These are phyloP conservation scores for Penstemon newberryi DNA, from an alignment of 257 asterid genomes.

Conservation along the genomic window DNA sequence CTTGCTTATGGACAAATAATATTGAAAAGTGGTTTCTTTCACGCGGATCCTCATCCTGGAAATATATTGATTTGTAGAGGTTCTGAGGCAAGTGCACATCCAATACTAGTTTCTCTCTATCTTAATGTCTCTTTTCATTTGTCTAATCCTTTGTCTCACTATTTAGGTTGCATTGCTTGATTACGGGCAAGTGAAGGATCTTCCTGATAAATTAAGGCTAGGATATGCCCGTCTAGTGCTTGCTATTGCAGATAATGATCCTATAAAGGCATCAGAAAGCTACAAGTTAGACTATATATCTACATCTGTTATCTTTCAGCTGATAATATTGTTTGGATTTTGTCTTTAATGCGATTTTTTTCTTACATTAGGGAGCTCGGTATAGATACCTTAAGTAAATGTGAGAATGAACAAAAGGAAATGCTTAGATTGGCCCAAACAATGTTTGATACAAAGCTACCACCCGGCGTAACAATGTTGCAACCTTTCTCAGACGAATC, in stretches of 20 bases:
- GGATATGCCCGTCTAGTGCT: slow-evolving; percentile 89
- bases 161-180: slow-evolving; percentile 93
- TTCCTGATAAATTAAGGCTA: slow-evolving; percentile 82
- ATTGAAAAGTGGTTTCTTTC: slow-evolving; percentile 93
- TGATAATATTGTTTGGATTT: not conserved
- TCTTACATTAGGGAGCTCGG: slow-evolving; percentile 76
- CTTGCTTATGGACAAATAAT: slow-evolving; percentile 99
- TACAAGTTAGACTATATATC: slow-evolving; percentile 52
- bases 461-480: slow-evolving; percentile 86
- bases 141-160: slow-evolving; percentile 11
- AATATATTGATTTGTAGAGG: slow-evolving; percentile 93
- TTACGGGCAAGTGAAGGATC: slow-evolving; percentile 99
- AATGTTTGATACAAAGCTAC: slow-evolving; percentile 94
- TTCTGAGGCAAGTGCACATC: slow-evolving; percentile 66
- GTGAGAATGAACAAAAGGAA: slow-evolving; percentile 72
- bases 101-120: slow-evolving; percentile 7
- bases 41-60: slow-evolving; percentile 99
- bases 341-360: slow-evolving; percentile 18
- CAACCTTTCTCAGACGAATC: slow-evolving; percentile 95
- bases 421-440: slow-evolving; percentile 77
- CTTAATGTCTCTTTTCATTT: slow-evolving; percentile 20
- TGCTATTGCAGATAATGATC: slow-evolving; percentile 92
- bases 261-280: slow-evolving; percentile 73
- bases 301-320: not conserved
- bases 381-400: slow-evolving; percentile 64